Base-by-base conservation (phyloP, 2,329 filamentous ascomycete genomes). In the Coniella vitis region DNA sequence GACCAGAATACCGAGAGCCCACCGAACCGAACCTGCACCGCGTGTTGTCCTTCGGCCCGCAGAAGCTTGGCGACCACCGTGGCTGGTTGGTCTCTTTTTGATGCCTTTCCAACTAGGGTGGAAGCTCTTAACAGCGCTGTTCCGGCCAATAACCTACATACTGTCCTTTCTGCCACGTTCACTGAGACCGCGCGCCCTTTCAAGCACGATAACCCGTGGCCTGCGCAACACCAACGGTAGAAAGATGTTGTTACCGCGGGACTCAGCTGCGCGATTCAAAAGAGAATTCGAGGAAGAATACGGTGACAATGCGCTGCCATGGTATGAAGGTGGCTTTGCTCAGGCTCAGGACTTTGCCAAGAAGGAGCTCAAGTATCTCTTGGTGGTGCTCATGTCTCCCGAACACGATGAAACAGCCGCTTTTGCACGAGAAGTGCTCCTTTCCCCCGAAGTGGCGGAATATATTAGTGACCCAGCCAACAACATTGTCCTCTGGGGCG, bases 251-350 rank as follows among this genome's bases (percentile, higher is more conserved):
- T 86, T 86, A 61, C 90, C 91, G 1, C 81, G 87, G 49, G 93
- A 98, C 61, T 91, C 89, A 1, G 90, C 91, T 0, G 84, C 87
- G 21, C 77, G 93, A 29, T 95, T 97, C 65, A 86, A 88, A 60
- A 81, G 91, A 8, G 90, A 97, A 59, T 95, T 98, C 57, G 90
- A 95, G 60, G 93, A 98, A 67, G 88, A 95, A 59, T 93, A 96
- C 61, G 90, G 89, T 0, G 69, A 74, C 16, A 79, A 82, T 42
- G 73, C 72, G 4, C 68, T 97, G 4, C 83, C 86, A 0, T 95
- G 94, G 65, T 83, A 85, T 57, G 90, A 96, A 61, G 86, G 86
- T 45, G 90, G 91, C 4, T 93, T 97, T 62, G 90, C 94, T 4
- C 87, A 95, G 67, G 90, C 90, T 0, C 81, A 95, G 54, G 93